Conservation (phyloP, 805 yeast genomes). For the Alloascoidea hylecoeti region DNA sequence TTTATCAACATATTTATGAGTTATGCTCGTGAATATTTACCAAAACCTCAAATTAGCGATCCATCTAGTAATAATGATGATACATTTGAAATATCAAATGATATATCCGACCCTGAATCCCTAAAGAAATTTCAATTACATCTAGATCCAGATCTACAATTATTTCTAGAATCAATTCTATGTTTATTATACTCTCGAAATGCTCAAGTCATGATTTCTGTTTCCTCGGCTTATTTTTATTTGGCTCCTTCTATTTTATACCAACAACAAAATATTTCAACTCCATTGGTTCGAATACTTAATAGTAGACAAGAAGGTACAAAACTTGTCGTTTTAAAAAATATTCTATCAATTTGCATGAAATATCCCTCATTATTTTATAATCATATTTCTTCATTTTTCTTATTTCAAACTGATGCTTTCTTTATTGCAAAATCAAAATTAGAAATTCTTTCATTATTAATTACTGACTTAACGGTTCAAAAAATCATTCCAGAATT, state of each 20-base stretch:
- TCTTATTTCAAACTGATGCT: conserved; percentile 40
- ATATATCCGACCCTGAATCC: conserved; percentile 16
- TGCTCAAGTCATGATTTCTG: conserved; percentile 46
- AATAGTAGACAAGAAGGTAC: conserved; percentile 11
- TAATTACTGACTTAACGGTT: conserved; percentile 41
- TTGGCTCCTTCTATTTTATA: conserved; percentile 45
- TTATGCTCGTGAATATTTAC: conserved; percentile 49
- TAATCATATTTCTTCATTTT: conserved; percentile 31
- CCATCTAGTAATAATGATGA: conserved; percentile 15
- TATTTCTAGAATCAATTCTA: conserved; percentile 34
- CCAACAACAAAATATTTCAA: conserved; percentile 31
- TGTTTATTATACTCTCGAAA: conserved; percentile 35
- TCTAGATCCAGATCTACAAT: conserved; percentile 40
- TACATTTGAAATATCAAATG: conserved; percentile 27
- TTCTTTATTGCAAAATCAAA: conserved; percentile 32
- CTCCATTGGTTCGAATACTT: conserved; percentile 30
- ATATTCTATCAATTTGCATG: not conserved
- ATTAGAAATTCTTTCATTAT: conserved; percentile 41
- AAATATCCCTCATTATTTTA: conserved; percentile 12
- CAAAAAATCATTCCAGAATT: conserved; percentile 43
- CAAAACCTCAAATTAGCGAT: conserved; percentile 31
- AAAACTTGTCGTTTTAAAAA: conserved; percentile 8
- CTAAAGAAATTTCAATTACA: conserved; percentile 19
- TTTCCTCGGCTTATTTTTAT: conserved; percentile 38
- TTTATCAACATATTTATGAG: conserved; percentile 49